Percentiles rank a stretch among this genome's conserved stretches.
phyloP scores from a whole-genome alignment of 2,329 filamentous ascomycete genomes.

The Pezicula rhizophila region DNA sequence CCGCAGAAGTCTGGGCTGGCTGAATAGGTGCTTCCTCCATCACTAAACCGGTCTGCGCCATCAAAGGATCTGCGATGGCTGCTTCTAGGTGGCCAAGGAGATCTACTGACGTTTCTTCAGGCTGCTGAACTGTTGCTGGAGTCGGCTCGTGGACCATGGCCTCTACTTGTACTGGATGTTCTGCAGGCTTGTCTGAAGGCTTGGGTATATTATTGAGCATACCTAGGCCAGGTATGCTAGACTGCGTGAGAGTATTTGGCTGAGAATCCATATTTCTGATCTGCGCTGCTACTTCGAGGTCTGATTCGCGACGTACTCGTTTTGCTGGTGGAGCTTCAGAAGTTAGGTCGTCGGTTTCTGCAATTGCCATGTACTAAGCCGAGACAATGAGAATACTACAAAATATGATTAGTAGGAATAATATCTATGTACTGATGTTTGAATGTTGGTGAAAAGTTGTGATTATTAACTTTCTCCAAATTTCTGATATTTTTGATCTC shows the following conservation, averaged over 20 bases:
- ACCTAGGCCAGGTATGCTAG: conserved; percentile 8
- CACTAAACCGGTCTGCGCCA: background rate
- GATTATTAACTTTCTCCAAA: background rate
- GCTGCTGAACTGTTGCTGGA: background rate
- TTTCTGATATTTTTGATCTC: background rate
- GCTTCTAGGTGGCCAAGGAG: conserved; percentile 1
- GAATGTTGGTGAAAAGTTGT: too few relatives aligned
- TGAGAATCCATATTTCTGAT: background rate
- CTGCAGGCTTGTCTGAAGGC: background rate
- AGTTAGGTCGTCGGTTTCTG: conserved; percentile 7
- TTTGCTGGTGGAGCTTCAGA: conserved; percentile 3
- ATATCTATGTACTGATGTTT: too few relatives aligned
- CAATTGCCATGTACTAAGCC: conserved; percentile 6
- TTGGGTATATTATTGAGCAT: conserved; percentile 3
- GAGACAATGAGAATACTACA: too few relatives aligned
- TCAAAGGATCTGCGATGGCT: background rate
- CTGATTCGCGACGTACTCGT: background rate
- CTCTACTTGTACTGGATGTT: background rate
- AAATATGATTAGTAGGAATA: too few relatives aligned
- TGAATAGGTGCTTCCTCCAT: background rate
- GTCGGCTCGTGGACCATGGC: background rate
- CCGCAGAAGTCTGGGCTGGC: background rate
- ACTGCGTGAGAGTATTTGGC: background rate
- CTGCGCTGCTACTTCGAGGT: background rate
- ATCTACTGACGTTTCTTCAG: background rate